Base-by-base conservation (phyloP, 169 alveolate genomes). In the Cryptosporidium baileyi region DNA sequence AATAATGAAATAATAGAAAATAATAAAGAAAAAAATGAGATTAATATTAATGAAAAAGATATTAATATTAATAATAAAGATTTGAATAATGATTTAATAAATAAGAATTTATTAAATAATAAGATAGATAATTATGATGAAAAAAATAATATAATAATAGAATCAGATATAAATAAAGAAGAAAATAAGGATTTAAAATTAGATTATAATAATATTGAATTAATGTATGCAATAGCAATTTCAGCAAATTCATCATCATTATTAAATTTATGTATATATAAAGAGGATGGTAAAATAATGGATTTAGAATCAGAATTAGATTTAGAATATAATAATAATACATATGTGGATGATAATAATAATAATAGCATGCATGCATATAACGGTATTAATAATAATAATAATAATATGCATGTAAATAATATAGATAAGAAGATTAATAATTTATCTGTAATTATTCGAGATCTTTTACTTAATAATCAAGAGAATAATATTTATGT, bases 201-300 rank as follows among this genome's bases (percentile, higher is more conserved):
- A 11, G 17, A 19, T 26, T n/a, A 2, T 5, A n/a, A 47, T 47
- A 13, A 57, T 24, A 30, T 5, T 13, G 40, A 57, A 57, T 34
- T 74, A 13, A 74, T 54, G 67, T 60, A n/a, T 41, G 60, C 85
- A 54, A 54, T 54, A 26, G 7, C 44, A 22, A 28, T 54, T 15
- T 36, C 43, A 26, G 41, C 60, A 19, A 45, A 17, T 17, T 26
- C 28, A 6, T 74, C 85, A 15, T 32, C 45, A 6, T 7, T 15
- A 32, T 43, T 74, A 13, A 45, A 57, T 74, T n/a, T 74, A 22
- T 52, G 62, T 19, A 0, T 54, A 8, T 63, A 19, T 34, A 3
- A 36, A 6, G 13, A 30, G 51, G 54, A 22, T 13, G 0, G 9
- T 9, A 15, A 43, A 43, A 52, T 17, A 13, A 52, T 13, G 22